Percentiles rank a stretch among this genome's conserved stretches.
Evolutionary conservation across 139 green algal species (phyloP).

Genomic region (Picochlorum sp.): DNA sequence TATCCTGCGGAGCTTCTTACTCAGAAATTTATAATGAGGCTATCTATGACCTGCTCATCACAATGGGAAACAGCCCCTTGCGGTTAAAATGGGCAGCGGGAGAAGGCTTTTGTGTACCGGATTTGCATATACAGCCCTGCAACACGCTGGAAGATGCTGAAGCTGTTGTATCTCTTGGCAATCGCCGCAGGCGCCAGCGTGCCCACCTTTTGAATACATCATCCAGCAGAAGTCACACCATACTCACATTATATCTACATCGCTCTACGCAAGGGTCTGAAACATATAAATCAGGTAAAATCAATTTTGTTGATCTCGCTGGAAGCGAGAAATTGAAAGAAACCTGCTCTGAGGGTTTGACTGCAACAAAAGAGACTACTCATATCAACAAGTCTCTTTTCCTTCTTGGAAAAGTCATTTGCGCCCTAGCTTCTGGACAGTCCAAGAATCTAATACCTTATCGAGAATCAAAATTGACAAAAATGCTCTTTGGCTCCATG

Average conservation of each 20-base stretch:
- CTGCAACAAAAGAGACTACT: constrained; percentile 76
- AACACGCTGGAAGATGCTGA: constrained; percentile 30
- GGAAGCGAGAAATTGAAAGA: constrained; percentile 83
- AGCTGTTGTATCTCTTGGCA: constrained; percentile 21
- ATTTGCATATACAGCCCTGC: constrained; percentile 37
- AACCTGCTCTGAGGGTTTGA: constrained; percentile 46
- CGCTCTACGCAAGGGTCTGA: constrained; percentile 14
- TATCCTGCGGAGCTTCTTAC: constrained; percentile 40
- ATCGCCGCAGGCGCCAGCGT: constrained; percentile 65
- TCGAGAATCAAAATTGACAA: constrained; percentile 46
- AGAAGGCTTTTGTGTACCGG: constrained; percentile 68
- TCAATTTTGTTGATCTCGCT: constrained; percentile 85
- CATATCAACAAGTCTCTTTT: constrained; percentile 92
- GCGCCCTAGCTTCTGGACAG: constrained; percentile 16
- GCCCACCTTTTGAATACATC: constrained; percentile 82
- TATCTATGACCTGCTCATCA: constrained; percentile 66
- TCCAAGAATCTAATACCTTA: constrained; percentile 20
- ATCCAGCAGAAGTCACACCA: constrained; percentile 65
- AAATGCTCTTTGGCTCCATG: constrained; percentile 54
- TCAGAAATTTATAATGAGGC: constrained; percentile 90
- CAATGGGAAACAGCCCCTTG: constrained; percentile 49
- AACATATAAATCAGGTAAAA: constrained; percentile 55
- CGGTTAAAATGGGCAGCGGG: constrained; percentile 63
- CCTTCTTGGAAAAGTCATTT: constrained; percentile 77
- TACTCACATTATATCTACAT: constrained; percentile 79